A percentile compares a stretch with the other conserved stretches of the same genome.
These are phyloP conservation scores for Thelonectria olida DNA, from an alignment of 2,329 filamentous ascomycete species.

Conservation along the genomic window DNA sequence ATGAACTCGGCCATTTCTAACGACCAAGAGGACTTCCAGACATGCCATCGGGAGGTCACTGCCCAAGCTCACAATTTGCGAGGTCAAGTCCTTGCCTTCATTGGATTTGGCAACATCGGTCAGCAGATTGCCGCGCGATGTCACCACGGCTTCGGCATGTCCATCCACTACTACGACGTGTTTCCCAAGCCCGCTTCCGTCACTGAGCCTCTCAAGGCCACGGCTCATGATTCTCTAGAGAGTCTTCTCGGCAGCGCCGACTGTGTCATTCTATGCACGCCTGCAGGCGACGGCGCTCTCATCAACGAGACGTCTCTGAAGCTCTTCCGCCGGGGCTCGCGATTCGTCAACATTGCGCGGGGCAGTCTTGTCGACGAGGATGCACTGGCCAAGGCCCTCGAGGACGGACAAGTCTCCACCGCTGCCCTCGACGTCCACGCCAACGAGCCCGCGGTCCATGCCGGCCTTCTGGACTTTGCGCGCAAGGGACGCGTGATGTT, in stretches of 20 bases:
- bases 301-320: constrained; percentile 58
- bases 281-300: constrained; percentile 55
- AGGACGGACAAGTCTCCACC: constrained; percentile 57
- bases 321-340: constrained; percentile 61
- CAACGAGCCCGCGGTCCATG: constrained; percentile 64
- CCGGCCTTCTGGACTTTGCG: constrained; percentile 53
- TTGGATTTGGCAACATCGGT: constrained; percentile 76
- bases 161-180: constrained; percentile 70
- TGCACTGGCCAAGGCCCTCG: constrained; percentile 67
- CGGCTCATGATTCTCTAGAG: constrained; percentile 60
- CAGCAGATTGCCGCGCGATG: constrained; percentile 66
- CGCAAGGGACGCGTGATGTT: constrained; percentile 60
- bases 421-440: constrained; percentile 73
- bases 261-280: constrained; percentile 70
- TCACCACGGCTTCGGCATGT: constrained; percentile 70
- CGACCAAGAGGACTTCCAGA: constrained; percentile 54
- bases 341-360: constrained; percentile 73
- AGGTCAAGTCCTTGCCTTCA: constrained; percentile 68
- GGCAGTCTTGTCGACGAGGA: constrained; percentile 73
- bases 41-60: constrained; percentile 69
- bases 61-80: constrained; percentile 71
- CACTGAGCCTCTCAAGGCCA: constrained; percentile 54
- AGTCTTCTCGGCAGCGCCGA: constrained; percentile 63
- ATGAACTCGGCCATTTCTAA: constrained; percentile 60
- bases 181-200: constrained; percentile 55